Conservation (phyloP, 2,329 filamentous ascomycete species). For the Penicillium sumatraense region DNA sequence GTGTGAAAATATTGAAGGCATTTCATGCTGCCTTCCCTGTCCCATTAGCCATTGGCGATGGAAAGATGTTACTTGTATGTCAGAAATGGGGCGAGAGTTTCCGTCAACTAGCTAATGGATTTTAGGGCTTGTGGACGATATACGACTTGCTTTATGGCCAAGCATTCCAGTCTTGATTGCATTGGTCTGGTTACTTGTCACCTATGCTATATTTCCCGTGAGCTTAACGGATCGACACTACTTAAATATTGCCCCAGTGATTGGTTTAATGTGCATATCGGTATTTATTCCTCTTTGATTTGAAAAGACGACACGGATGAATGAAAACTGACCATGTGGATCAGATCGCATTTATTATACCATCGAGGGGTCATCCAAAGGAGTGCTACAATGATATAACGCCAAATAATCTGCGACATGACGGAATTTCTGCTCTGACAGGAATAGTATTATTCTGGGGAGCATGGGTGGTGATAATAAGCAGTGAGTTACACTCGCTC, state of each 20-base stretch:
- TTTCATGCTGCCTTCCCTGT: not conserved
- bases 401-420: not conserved
- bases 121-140: not conserved
- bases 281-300: not conserved
- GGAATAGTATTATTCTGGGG: not conserved
- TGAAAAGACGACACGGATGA: not conserved
- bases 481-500: too few relatives aligned
- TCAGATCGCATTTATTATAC: not conserved
- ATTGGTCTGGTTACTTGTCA: not conserved
- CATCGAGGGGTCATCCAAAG: not conserved
- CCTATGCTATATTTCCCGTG: not conserved
- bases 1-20: not conserved
- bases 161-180: not conserved
- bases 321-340: not conserved
- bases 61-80: not conserved
- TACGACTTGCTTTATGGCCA: not conserved
- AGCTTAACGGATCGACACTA: not conserved
- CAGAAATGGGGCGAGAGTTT: not conserved
- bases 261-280: constrained; percentile 1
- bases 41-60: not conserved
- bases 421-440: not conserved
- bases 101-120: not conserved
- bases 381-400: not conserved
- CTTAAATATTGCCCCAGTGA: not conserved
- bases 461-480: not conserved